Conservation (phyloP, 306 rosid species). For the Medicago ruthenica region DNA sequence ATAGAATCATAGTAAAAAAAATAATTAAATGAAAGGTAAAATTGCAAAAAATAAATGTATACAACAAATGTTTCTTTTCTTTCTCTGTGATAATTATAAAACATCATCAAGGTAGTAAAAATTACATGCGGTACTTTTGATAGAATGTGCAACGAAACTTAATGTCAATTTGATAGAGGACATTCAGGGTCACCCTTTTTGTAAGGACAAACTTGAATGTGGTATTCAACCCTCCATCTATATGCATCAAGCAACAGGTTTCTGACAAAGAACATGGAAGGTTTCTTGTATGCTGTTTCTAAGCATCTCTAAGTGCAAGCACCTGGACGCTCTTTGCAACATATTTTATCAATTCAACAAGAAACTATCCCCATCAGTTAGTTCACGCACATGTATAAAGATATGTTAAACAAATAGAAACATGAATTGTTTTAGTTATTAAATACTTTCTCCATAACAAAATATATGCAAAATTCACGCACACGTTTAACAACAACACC, state of each 20-base stretch:
- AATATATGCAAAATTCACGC: too few species aligned
- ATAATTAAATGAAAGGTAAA: too few species aligned
- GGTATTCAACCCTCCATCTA: neutral
- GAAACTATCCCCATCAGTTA: neutral
- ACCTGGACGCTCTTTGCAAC: constrained; percentile 42
- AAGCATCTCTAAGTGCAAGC: constrained; percentile 37
- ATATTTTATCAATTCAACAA: constrained; percentile 20
- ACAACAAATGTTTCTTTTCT: too few species aligned
- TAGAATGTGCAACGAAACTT: neutral
- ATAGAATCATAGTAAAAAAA: too few species aligned
- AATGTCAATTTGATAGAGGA: constrained; percentile 14
- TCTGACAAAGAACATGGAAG: constrained; percentile 40
- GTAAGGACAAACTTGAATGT: constrained; percentile 18
- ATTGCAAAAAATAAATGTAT: too few species aligned
- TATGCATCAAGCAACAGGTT: neutral
- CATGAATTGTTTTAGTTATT: neutral
- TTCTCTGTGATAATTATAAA: neutral
- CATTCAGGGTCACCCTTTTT: constrained; percentile 18
- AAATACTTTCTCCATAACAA: neutral
- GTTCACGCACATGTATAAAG: constrained; percentile 23
- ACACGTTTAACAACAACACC: too few species aligned
- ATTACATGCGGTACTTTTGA: neutral
- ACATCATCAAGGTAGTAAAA: neutral
- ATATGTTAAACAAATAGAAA: constrained; percentile 35
- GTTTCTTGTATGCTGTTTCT: constrained; percentile 16